Conservation (phyloP, 495 filamentous ascomycete species). For the Aspergillus bertholletiae region DNA sequence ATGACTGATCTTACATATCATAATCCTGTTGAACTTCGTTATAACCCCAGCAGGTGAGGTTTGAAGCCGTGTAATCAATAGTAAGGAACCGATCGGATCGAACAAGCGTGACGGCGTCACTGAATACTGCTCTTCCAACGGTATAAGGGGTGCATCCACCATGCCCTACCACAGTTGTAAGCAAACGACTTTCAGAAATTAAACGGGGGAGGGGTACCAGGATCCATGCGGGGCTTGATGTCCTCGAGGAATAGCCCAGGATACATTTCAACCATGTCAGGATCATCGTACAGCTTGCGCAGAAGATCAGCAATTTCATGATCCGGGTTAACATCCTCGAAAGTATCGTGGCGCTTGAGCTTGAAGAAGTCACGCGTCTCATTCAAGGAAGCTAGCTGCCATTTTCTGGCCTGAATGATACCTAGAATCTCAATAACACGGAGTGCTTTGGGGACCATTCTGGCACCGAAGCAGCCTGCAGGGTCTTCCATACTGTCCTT, state of each 20-base stretch:
- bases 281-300: slow-evolving; percentile 64
- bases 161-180: slow-evolving; percentile 7
- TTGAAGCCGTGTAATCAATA: slow-evolving; percentile 25
- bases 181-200: not conserved
- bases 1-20: slow-evolving; percentile 3
- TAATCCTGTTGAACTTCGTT: slow-evolving; percentile 23
- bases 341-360: slow-evolving; percentile 62
- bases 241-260: slow-evolving; percentile 71
- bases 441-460: slow-evolving; percentile 64
- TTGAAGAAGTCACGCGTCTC: slow-evolving; percentile 75
- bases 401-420: slow-evolving; percentile 68
- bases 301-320: slow-evolving; percentile 59
- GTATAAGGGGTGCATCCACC: slow-evolving; percentile 55
- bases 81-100: slow-evolving; percentile 52
- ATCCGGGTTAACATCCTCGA: slow-evolving; percentile 73
- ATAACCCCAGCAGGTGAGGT: slow-evolving; percentile 23
- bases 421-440: slow-evolving; percentile 69
- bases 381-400: slow-evolving; percentile 70
- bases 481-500: slow-evolving; percentile 22
- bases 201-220: slow-evolving; percentile 42
- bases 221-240: slow-evolving; percentile 56
- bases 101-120: slow-evolving; percentile 50
- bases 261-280: slow-evolving; percentile 70
- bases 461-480: slow-evolving; percentile 48
- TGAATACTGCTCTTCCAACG: slow-evolving; percentile 51